Evolutionary conservation across 768 basidiomycete genomes (phyloP).

Genomic region (Mycena venus): DNA sequence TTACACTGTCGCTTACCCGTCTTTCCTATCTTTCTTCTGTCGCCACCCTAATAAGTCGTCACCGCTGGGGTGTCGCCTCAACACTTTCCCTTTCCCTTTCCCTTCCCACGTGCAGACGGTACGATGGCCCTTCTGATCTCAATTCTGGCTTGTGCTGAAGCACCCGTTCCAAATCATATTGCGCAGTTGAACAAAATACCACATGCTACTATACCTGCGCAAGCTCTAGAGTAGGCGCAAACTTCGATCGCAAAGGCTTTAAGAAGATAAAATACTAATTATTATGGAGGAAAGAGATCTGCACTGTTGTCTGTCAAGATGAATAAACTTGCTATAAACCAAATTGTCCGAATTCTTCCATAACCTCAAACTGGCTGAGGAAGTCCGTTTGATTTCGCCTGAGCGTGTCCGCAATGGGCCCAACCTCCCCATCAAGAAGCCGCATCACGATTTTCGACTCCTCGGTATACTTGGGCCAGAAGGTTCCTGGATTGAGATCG

Average conservation of each 20-base stretch:
- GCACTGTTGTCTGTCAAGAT: background rate
- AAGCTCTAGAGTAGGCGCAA: background rate
- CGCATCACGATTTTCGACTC: background rate
- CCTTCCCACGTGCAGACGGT: no score
- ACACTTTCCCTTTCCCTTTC: no score
- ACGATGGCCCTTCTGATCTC: no score
- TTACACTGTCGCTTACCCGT: no score
- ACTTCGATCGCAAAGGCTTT: background rate
- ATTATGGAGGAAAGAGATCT: background rate
- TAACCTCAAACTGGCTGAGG: background rate
- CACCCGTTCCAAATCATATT: no score
- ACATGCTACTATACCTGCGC: constrained; percentile 4
- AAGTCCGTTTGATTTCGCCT: background rate
- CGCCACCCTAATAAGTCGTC: no score
- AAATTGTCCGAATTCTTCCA: background rate
- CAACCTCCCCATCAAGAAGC: background rate
- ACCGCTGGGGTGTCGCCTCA: no score
- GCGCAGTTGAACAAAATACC: background rate
- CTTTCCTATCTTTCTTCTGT: no score
- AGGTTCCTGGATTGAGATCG: background rate
- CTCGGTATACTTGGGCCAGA: constrained; percentile 3
- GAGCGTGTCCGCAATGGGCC: background rate
- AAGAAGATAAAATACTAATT: constrained; percentile 2
- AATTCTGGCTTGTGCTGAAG: no score
- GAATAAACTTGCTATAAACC: background rate